Percentiles rank a stretch among this genome's conserved stretches.
Conservation (phyloP, 768 basidiomycete species). For the Leccinum rimulosum region DNA sequence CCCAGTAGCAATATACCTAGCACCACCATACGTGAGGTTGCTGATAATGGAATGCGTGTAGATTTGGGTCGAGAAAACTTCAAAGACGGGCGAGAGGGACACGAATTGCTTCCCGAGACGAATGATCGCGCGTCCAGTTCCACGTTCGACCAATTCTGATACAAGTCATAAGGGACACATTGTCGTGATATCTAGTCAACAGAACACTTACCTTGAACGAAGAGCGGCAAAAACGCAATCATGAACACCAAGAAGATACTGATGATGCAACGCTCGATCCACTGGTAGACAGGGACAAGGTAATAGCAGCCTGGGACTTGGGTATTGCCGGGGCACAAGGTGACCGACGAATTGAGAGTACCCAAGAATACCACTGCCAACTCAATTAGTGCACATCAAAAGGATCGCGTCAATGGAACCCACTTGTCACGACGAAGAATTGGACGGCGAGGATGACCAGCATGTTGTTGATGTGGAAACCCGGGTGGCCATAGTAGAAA, state of each 20-base stretch:
- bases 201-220: conserved; percentile 76
- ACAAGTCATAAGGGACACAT: conserved; percentile 2
- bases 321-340: conserved; percentile 75
- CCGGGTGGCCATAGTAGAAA: conserved; percentile 99
- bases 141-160: conserved; percentile 91
- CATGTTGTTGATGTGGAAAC: conserved; percentile 99
- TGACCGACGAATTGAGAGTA: conserved; percentile 79
- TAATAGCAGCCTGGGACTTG: conserved; percentile 88
- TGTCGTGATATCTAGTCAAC: conserved; percentile 12
- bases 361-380: conserved; percentile 88
- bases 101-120: conserved; percentile 93
- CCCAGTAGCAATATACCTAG: conserved; percentile 97
- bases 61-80: conserved; percentile 98
- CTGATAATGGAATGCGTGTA: conserved; percentile 96
- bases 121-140: conserved; percentile 86
- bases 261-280: conserved; percentile 96
- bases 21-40: conserved; percentile 96
- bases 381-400: conserved; percentile 14
- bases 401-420: conserved; percentile 32
- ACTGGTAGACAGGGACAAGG: conserved; percentile 86
- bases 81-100: conserved; percentile 93
- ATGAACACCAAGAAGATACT: conserved; percentile 98
- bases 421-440: conserved; percentile 88
- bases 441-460: conserved; percentile 96
- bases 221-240: conserved; percentile 92